Evolutionary conservation across 306 rosid species (phyloP).

Genomic region (Sicyos baderoa): DNA sequence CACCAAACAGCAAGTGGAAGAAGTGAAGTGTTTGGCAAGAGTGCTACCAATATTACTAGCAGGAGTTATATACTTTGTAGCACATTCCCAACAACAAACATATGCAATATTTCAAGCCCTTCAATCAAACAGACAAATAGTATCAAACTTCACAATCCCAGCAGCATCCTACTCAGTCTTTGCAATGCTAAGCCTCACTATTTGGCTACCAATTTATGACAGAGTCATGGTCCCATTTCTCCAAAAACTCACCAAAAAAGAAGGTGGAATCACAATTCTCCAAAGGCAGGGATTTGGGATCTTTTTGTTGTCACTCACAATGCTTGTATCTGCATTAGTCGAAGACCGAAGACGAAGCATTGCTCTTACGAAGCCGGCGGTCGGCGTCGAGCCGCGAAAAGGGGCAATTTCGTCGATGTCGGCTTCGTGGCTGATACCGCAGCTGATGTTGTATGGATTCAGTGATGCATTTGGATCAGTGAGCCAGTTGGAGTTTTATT

Average conservation of each 20-base stretch:
- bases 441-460: conserved; percentile 45
- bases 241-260: conserved; percentile 39
- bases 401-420: conserved; percentile 77
- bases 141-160: conserved; percentile 50
- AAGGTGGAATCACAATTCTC: conserved; percentile 65
- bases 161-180: conserved; percentile 54
- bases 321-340: conserved; percentile 47
- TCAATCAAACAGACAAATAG: conserved; percentile 52
- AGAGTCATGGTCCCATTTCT: conserved; percentile 53
- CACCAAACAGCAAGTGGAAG: conserved; percentile 35
- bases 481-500: conserved; percentile 67
- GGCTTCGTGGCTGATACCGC: conserved; percentile 64
- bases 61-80: conserved; percentile 30
- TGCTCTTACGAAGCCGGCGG: conserved; percentile 37
- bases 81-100: conserved; percentile 47
- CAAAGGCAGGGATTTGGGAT: conserved; percentile 71
- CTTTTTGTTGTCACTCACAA: conserved; percentile 32
- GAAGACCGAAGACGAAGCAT: conserved; percentile 42
- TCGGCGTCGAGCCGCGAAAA: conserved; percentile 49
- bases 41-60: conserved; percentile 64
- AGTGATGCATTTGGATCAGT: conserved; percentile 46
- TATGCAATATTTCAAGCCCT: conserved; percentile 69
- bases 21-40: conserved; percentile 40
- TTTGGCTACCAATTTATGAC: conserved; percentile 64
- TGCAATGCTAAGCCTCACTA: conserved; percentile 51